Base-by-base conservation (phyloP, 441 rosid species). In the Isatis lusitanica region DNA sequence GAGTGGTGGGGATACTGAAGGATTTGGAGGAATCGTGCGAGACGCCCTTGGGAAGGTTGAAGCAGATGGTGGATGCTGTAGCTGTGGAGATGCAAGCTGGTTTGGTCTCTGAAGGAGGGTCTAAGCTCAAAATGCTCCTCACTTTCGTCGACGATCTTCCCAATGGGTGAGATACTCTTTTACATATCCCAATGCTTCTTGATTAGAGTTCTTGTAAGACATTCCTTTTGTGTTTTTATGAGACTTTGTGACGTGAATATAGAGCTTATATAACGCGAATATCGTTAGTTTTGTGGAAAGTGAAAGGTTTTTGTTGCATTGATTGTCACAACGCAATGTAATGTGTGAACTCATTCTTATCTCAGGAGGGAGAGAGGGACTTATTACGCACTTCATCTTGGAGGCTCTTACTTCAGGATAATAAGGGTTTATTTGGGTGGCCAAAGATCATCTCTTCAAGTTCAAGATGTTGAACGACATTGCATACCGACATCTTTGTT, bases 11-110 rank as follows among this genome's bases (percentile, higher is more conserved):
- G 59, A 74, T 92, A 28, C 57, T 92, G 66, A 88, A 63, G 77
- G 96, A 89, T 78, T 73, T 94, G 66, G 99, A 94, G 70, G 97
- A 90, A 39, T 81, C 81, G 0, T 94, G 92, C 71, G 94, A 88
- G 65, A 90, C 99, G 1, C 71, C 86, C 0, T 87, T 90, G 15
- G 93, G 84, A 59, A 88, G 90, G 80, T 70, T 94, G 68, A 92
- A 81, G 79, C 97, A 90, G 62, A 93, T 92, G 43, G 92, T 88
- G 12, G 98, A 92, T 75, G 98, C 96, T 21, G 83, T 94, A 83
- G 92, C 93, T 43, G 94, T 92, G 21, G 99, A 94, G 87, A 94
- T 94, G 98, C 97, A 94, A 76, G 97, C 98, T 73, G 99, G 99
- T 5, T 88, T 94, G 85, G 97, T 94, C 39, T 94, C 99, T 17